A percentile compares a stretch with the other conserved stretches of the same genome.
Evolutionary conservation across 1,284 basidiomycete species (phyloP).

Genomic region (Neotropicomus parvogracilis): DNA sequence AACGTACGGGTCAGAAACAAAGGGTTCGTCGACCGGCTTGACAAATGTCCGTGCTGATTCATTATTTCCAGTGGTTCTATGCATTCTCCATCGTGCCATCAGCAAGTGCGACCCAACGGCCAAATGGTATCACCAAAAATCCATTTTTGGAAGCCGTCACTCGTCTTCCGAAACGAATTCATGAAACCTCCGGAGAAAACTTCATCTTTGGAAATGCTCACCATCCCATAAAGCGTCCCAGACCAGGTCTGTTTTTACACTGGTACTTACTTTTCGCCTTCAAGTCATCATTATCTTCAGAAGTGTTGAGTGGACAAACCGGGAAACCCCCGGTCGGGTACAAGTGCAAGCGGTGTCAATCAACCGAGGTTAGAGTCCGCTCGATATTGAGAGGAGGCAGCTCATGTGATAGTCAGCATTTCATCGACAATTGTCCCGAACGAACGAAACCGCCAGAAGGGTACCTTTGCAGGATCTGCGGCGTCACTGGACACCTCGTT

Average conservation of each 20-base stretch:
- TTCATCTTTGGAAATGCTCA: slow-evolving; percentile 65
- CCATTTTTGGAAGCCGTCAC: slow-evolving; percentile 54
- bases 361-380: slow-evolving; percentile 53
- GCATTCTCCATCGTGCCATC: slow-evolving; percentile 62
- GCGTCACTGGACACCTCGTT: slow-evolving; percentile 76
- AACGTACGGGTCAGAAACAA: slow-evolving; percentile 63
- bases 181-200: slow-evolving; percentile 51
- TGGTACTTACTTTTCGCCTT: background rate
- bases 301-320: slow-evolving; percentile 36
- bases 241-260: slow-evolving; percentile 42
- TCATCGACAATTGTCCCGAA: slow-evolving; percentile 72
- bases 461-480: slow-evolving; percentile 85
- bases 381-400: background rate
- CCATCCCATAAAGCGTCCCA: slow-evolving; percentile 53
- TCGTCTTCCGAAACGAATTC: slow-evolving; percentile 49
- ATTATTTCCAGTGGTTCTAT: slow-evolving; percentile 67
- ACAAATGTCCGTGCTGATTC: background rate
- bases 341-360: slow-evolving; percentile 74
- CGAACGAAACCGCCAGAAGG: slow-evolving; percentile 72
- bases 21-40: slow-evolving; percentile 49
- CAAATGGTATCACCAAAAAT: slow-evolving; percentile 68
- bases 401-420: slow-evolving; percentile 51
- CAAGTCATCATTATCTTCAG: slow-evolving; percentile 17
- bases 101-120: slow-evolving; percentile 41
- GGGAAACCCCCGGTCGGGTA: slow-evolving; percentile 68